phyloP scores from a whole-genome alignment of 2,329 filamentous ascomycete genomes.

The Trichoderma afroharzianum region DNA sequence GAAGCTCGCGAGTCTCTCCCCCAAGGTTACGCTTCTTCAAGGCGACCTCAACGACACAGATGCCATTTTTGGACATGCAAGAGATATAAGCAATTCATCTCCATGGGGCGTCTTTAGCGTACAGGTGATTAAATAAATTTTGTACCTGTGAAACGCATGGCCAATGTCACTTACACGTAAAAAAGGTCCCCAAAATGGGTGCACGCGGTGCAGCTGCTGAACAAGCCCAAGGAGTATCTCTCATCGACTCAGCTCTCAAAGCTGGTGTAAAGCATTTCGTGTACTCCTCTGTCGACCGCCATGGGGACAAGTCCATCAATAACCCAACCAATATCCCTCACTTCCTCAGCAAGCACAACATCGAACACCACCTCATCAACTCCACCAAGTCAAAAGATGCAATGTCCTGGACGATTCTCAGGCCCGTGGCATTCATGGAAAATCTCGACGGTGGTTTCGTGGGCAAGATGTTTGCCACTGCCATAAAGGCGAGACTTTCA shows the following conservation, averaged over 20 bases:
- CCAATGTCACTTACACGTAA: neutral
- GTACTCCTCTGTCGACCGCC: neutral
- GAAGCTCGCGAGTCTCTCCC: neutral
- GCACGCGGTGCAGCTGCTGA: neutral
- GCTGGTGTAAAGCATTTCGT: neutral
- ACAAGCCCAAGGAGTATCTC: neutral
- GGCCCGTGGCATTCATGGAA: neutral
- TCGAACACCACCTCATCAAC: neutral
- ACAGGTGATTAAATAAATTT: neutral
- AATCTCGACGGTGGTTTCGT: neutral
- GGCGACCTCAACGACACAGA: neutral
- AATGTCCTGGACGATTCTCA: neutral
- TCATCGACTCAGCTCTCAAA: neutral
- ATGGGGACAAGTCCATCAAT: neutral
- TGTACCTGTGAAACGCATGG: neutral
- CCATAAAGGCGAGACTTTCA: neutral
- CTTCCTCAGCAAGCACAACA: slow-evolving; percentile 3
- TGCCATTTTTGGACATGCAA: neutral
- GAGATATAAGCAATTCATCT: neutral
- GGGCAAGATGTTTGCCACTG: neutral
- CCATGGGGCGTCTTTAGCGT: neutral
- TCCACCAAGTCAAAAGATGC: neutral
- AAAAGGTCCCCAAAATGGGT: neutral
- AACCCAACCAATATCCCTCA: neutral
- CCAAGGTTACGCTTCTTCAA: neutral